Evolutionary conservation across 2,329 filamentous ascomycete species (phyloP).

Genomic region (Neophaeococcomyces mojaviensis): DNA sequence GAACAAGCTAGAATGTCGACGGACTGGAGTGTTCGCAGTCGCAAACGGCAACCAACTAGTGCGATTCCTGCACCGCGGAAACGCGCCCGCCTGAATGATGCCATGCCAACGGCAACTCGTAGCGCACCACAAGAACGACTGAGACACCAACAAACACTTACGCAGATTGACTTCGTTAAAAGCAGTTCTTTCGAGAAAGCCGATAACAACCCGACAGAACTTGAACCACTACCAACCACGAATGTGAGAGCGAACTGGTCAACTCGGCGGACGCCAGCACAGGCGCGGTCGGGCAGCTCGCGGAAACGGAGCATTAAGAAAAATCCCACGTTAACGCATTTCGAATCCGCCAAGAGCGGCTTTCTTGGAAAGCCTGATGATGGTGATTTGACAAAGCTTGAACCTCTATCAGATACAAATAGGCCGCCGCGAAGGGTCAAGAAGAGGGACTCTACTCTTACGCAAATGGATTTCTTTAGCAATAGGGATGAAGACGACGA

Average conservation of each 20-base stretch:
- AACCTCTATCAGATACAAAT: not conserved
- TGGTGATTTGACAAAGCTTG: conserved; percentile 4
- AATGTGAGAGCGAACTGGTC: not conserved
- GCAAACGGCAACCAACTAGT: conserved; percentile 14
- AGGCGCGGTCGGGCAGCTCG: too few species aligned
- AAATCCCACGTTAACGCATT: conserved; percentile 18
- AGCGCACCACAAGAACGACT: conserved; percentile 3
- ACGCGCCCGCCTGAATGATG: conserved; percentile 10
- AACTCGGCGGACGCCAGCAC: too few species aligned
- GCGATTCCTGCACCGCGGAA: conserved; percentile 12
- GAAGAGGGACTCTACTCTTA: conserved; percentile 21
- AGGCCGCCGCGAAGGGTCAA: conserved; percentile 1
- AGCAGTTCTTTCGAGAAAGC: conserved; percentile 1
- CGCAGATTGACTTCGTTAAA: conserved; percentile 20
- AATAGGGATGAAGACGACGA: conserved; percentile 4
- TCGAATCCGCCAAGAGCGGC: conserved; percentile 16
- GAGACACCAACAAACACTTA: conserved; percentile 19
- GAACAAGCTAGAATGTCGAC: conserved; percentile 10
- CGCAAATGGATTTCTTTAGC: conserved; percentile 23
- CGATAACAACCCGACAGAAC: not conserved
- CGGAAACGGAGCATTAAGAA: too few species aligned
- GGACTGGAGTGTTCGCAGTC: conserved; percentile 16
- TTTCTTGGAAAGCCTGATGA: conserved; percentile 5
- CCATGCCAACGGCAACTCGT: not conserved
- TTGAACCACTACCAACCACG: not conserved